Conservation (phyloP, 2,329 filamentous ascomycete genomes). For the Penicillium sp. region DNA sequence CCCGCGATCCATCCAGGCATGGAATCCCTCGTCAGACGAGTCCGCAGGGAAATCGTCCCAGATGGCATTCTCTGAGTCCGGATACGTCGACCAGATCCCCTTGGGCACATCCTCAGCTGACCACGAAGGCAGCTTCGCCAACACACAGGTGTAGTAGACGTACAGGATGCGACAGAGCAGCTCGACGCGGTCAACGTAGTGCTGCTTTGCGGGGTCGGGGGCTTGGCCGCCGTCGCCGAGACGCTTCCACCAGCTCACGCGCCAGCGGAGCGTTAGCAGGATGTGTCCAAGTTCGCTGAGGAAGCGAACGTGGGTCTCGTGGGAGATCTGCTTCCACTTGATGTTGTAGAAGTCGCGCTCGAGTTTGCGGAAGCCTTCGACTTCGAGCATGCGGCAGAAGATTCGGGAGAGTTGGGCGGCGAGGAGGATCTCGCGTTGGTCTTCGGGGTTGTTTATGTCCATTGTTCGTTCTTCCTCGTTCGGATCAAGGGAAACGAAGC, state of each 20-base stretch:
- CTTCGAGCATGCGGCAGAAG: slow-evolving; percentile 46
- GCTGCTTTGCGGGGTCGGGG: slow-evolving; percentile 38
- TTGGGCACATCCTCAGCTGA: slow-evolving; percentile 36
- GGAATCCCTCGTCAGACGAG: slow-evolving; percentile 40
- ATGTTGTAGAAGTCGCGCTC: slow-evolving; percentile 47
- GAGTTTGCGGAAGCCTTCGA: slow-evolving; percentile 45
- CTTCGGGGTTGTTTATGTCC: slow-evolving; percentile 38
- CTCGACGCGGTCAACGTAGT: slow-evolving; percentile 41
- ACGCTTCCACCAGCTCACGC: slow-evolving; percentile 45
- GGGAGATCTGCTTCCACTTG: slow-evolving; percentile 44
- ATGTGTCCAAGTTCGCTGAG: slow-evolving; percentile 41
- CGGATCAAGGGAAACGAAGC: slow-evolving; percentile 35
- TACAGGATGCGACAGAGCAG: slow-evolving; percentile 45
- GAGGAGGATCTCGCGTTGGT: slow-evolving; percentile 40
- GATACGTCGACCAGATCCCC: slow-evolving; percentile 42
- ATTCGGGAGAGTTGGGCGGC: slow-evolving; percentile 47
- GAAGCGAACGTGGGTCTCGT: slow-evolving; percentile 43
- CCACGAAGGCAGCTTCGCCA: slow-evolving; percentile 43
- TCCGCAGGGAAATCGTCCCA: slow-evolving; percentile 45
- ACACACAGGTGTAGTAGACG: slow-evolving; percentile 46
- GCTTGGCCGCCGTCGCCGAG: slow-evolving; percentile 39
- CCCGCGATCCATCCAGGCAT: slow-evolving; percentile 41
- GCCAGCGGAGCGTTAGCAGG: slow-evolving; percentile 44
- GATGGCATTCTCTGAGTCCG: slow-evolving; percentile 39
- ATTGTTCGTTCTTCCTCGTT: slow-evolving; percentile 36